Conservation (phyloP, 2,329 filamentous ascomycete species). For the Colletotrichum filicis region DNA sequence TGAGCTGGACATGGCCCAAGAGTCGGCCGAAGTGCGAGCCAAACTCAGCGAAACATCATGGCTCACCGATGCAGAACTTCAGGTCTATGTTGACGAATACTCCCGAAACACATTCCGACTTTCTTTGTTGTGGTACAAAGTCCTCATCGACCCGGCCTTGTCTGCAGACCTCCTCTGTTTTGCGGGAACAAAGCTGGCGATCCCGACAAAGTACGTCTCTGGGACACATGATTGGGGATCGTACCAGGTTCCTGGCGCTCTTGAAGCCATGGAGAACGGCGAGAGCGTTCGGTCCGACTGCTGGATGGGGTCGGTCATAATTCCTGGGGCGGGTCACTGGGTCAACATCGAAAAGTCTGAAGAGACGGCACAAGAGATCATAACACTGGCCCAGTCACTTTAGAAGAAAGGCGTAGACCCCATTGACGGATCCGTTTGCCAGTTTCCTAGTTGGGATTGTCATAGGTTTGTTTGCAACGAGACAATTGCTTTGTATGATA, state of each 20-base stretch:
- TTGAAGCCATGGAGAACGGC: conserved; percentile 53
- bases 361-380: neutral
- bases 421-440: neutral
- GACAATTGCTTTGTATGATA: neutral
- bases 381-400: neutral
- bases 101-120: conserved; percentile 72
- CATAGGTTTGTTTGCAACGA: neutral
- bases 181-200: conserved; percentile 68
- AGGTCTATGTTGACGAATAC: conserved; percentile 71
- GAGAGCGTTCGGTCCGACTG: conserved; percentile 56
- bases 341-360: conserved; percentile 74
- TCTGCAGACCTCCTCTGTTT: conserved; percentile 67
- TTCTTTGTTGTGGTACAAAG: conserved; percentile 75
- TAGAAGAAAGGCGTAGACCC: neutral
- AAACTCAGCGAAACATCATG: conserved; percentile 48
- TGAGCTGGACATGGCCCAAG: conserved; percentile 47
- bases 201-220: conserved; percentile 70
- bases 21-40: neutral
- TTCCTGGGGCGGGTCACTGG: conserved; percentile 76
- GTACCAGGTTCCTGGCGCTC: conserved; percentile 72
- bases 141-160: conserved; percentile 59
- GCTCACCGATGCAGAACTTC: conserved; percentile 68
- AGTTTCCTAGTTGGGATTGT: neutral
- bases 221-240: conserved; percentile 75
- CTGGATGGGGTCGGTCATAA: conserved; percentile 62